Evolutionary conservation across 768 basidiomycete genomes (phyloP).

Genomic region (Rhodotorula diobovata): DNA sequence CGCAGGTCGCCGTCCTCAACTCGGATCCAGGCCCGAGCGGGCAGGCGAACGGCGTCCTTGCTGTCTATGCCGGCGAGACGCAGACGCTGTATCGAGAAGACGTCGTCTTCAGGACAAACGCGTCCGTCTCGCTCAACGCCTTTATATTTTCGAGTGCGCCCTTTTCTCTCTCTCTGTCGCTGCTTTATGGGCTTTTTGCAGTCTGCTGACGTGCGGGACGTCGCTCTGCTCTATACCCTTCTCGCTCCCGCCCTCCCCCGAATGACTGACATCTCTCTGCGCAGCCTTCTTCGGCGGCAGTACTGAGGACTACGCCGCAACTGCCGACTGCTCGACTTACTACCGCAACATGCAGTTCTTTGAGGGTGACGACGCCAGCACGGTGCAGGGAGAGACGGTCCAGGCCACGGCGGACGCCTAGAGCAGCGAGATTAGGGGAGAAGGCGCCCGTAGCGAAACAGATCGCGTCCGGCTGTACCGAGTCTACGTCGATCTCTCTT

Average conservation of each 20-base stretch:
- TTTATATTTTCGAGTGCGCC: slow-evolving; percentile 11
- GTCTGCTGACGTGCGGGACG: background rate
- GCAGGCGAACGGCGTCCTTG: slow-evolving; percentile 14
- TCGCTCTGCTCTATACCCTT: background rate
- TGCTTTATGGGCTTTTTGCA: background rate
- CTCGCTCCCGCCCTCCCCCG: background rate
- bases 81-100: slow-evolving; percentile 16
- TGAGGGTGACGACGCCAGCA: slow-evolving; percentile 13
- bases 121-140: slow-evolving; percentile 8
- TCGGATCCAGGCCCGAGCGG: background rate
- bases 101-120: slow-evolving; percentile 16
- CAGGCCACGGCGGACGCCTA: background rate
- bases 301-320: slow-evolving; percentile 9
- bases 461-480: no score
- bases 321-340: slow-evolving; percentile 6
- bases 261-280: no score
- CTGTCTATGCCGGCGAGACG: slow-evolving; percentile 11
- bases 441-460: no score
- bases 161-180: no score
- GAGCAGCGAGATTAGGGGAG: no score
- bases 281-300: slow-evolving; percentile 33
- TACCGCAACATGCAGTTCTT: slow-evolving; percentile 21
- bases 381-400: background rate
- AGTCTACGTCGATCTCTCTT: no score
- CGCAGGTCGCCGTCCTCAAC: slow-evolving; percentile 23